Percentiles rank a stretch among this genome's conserved stretches.
phyloP scores from a whole-genome alignment of 2,329 filamentous ascomycete species.

The Sordariomycetes sp. region DNA sequence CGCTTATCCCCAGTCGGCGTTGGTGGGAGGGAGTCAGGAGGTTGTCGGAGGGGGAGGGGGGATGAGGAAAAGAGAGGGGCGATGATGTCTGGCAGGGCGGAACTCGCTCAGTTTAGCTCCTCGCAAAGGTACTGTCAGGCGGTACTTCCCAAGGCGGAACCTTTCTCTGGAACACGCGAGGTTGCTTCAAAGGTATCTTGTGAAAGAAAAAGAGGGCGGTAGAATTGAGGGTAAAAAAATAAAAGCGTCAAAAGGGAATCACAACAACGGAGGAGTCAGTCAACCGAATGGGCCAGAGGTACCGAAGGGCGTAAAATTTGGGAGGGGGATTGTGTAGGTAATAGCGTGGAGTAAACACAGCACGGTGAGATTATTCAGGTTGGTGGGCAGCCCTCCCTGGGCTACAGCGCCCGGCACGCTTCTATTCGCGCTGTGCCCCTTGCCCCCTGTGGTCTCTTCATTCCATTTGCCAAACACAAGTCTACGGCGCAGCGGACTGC shows the following conservation, averaged over 20 bases:
- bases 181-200: neutral
- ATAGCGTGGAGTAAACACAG: neutral
- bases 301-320: neutral
- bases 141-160: neutral
- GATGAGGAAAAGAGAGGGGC: neutral
- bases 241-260: neutral
- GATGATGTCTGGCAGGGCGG: slow-evolving; percentile 10
- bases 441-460: neutral
- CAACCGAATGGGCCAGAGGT: neutral
- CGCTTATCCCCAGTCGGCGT: slow-evolving; percentile 4
- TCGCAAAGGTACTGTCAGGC: neutral
- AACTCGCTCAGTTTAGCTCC: neutral
- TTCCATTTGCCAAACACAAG: neutral
- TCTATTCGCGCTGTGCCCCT: neutral
- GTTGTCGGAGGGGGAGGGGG: slow-evolving; percentile 8
- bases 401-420: neutral
- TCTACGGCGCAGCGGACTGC: neutral
- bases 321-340: neutral
- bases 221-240: slow-evolving; percentile 2
- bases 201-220: slow-evolving; percentile 1
- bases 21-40: slow-evolving; percentile 16
- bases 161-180: neutral
- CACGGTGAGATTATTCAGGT: neutral
- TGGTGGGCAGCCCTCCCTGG: neutral
- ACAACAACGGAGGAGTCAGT: neutral